Evolutionary conservation across 2,329 filamentous ascomycete genomes (phyloP), one percentile per base, ranked within the genome.

Genomic region (Colletotrichum acutatum): DNA sequence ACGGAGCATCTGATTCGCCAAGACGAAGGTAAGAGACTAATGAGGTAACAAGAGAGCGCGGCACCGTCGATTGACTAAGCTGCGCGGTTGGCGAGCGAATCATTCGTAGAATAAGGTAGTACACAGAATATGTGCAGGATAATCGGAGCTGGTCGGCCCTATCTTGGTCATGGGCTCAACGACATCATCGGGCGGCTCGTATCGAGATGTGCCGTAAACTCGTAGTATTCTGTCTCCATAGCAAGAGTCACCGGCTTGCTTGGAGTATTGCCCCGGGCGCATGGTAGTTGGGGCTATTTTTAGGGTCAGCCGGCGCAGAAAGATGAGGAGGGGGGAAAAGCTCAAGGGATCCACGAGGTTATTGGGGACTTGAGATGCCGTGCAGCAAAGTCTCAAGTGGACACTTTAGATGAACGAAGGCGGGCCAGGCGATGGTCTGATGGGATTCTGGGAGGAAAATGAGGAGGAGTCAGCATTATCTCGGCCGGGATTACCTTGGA

Each of bases 381-480:
- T 57, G 37, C 61, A 54, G 61, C 28, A n/a, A n/a, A 54, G 19
- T 9, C 37, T 42, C 46, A 19, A 53, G 37, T 42, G 52, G 61
- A 34, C 42, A 30, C 42, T 49, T 58, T 37, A 4, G 69, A 72
- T 66, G 66, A 72, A 72, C 54, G 11, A 59, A 16, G 30, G 0
- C 16, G 63, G 11, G 19, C n/a, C 24, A 30, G 63, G 26, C 5
- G 66, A 72, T 70, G 70, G 60, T 72, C 70, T 72, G 66, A 72
- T 70, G 66, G 28, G 6, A 42, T 14, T 42, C 14, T 42, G 37
- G 4, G 37, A 42, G 37, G 16, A 42, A 1, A 16, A 42, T 14
- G 46, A 28, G 62, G 28, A 56, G 60, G 28, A 56, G 56, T 56
- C 63, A 56, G 68, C 68, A 6, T 32, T 4, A 57, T 65, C 24